Evolutionary conservation across 805 yeast genomes (phyloP).

Genomic region (Starmerella khaoyaiensis): DNA sequence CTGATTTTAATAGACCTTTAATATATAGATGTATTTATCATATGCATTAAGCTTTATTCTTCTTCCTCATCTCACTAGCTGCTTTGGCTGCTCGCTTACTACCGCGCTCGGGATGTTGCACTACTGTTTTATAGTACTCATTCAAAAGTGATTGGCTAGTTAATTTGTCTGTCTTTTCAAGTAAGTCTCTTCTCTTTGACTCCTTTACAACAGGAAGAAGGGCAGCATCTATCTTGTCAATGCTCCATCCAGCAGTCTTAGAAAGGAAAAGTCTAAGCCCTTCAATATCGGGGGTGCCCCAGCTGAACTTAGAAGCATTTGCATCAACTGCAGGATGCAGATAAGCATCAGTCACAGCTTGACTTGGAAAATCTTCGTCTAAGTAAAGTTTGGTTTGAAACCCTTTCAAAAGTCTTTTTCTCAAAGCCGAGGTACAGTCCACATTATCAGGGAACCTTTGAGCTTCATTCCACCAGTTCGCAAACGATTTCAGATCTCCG

Average conservation of each 20-base stretch:
- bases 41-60: neutral
- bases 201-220: constrained; percentile 74
- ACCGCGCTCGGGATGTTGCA: constrained; percentile 19
- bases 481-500: constrained; percentile 34
- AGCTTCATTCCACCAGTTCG: constrained; percentile 44
- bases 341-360: constrained; percentile 60
- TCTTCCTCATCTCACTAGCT: constrained; percentile 6
- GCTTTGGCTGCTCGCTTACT: constrained; percentile 25
- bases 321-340: constrained; percentile 68
- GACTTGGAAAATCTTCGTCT: constrained; percentile 57
- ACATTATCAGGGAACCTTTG: constrained; percentile 29
- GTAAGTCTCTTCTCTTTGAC: constrained; percentile 37
- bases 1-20: neutral
- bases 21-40: neutral
- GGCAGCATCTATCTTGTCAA: constrained; percentile 63
- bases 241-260: constrained; percentile 67
- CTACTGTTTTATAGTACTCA: constrained; percentile 21
- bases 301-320: constrained; percentile 61
- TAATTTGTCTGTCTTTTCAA: constrained; percentile 9
- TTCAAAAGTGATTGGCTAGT: constrained; percentile 20
- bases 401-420: constrained; percentile 41
- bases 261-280: constrained; percentile 56
- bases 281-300: constrained; percentile 87
- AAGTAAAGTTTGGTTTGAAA: constrained; percentile 48
- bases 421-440: constrained; percentile 31